Conservation (phyloP, 1,284 basidiomycete genomes). For the Anthracocystis panici-leucophaei region DNA sequence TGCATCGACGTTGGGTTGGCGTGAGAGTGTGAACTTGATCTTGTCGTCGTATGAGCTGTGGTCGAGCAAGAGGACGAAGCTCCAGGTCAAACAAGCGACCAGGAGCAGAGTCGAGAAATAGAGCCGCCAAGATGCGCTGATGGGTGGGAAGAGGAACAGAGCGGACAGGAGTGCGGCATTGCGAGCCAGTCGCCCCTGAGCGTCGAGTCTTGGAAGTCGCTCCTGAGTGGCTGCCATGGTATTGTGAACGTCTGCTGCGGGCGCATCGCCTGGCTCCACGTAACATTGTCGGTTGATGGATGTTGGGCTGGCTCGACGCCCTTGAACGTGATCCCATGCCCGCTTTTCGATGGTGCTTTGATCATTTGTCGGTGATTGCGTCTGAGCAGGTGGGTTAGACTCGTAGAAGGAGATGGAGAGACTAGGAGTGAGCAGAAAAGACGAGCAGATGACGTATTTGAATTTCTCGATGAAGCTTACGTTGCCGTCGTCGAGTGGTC, state of each 20-base stretch:
- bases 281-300: constrained; percentile 15
- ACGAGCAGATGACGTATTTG: constrained; percentile 65
- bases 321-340: not conserved
- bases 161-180: constrained; percentile 28
- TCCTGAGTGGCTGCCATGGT: not conserved
- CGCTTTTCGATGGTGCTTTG: not conserved
- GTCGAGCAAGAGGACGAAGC: constrained; percentile 27
- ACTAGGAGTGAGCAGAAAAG: constrained; percentile 62
- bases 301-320: constrained; percentile 5
- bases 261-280: constrained; percentile 23
- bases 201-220: constrained; percentile 30
- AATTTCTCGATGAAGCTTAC: constrained; percentile 60
- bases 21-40: constrained; percentile 35
- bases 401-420: constrained; percentile 68
- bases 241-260: not conserved
- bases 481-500: constrained; percentile 1
- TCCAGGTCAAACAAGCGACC: constrained; percentile 30
- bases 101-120: constrained; percentile 37
- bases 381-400: constrained; percentile 18
- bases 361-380: not conserved
- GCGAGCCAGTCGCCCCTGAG: constrained; percentile 22
- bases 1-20: not conserved
- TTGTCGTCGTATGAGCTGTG: constrained; percentile 31
- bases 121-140: constrained; percentile 27
- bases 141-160: constrained; percentile 25